Evolutionary conservation across 2,329 filamentous ascomycete species (phyloP), one percentile per base, ranked within the genome.

Genomic region (Pezicula radicicola): DNA sequence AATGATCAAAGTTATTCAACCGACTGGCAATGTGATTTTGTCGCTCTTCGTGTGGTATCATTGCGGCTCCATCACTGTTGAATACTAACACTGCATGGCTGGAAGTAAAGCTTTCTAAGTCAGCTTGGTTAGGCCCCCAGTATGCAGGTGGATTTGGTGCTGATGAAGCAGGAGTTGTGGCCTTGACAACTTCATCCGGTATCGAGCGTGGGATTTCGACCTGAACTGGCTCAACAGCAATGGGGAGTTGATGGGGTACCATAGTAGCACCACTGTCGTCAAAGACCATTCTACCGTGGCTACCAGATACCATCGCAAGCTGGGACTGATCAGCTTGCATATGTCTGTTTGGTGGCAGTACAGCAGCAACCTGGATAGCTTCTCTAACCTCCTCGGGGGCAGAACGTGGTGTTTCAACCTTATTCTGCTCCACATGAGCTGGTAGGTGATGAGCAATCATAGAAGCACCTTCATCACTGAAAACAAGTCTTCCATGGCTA

Each of bases 271-370:
- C 44, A 43, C 28, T 18, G 10, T 25, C 16, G 18, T 49, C 18
- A 39, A 52, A 52, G 39, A 30, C 16, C 15, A 52, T 40, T 25
- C 25, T 49, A n/a, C 46, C 50, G 30, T 52, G 50, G 27, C 21
- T 46, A 16, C 50, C 50, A 25, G 36, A 21, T 9, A 52, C 41
- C 3, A 41, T 46, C 5, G 25, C 35, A 10, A 52, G 46, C 19
- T 42, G 28, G 10, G 50, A 28, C 46, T 52, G 50, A 45, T 52
- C 50, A 27, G 13, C n/a, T 27, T 12, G 30, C 30, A 33, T 33
- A 33, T 33, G 30, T 33, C 30, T 10, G 30, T 13, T 33, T 10
- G 30, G 12, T 33, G 30, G 30, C 9, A 33, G 9, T 3, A 33
- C 15, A 30, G 16, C 27, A 45, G 19, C 4, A 21, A 16, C 15